Base-by-base conservation (phyloP, 2,329 filamentous ascomycete genomes). In the Fusarium marasasianum region DNA sequence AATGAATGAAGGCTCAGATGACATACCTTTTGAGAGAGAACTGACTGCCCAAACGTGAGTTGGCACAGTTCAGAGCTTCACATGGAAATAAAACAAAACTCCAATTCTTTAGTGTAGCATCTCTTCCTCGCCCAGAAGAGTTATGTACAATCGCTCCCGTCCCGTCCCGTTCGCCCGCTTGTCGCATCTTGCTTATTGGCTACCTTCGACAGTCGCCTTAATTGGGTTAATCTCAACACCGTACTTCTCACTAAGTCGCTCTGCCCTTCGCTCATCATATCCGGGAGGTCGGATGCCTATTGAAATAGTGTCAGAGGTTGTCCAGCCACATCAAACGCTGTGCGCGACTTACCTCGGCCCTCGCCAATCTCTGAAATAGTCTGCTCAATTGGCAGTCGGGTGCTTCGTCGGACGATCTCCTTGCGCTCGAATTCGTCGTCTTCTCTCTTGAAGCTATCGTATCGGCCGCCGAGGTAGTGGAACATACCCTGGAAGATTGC, bases 241-340 rank as follows among this genome's bases (percentile, higher is more conserved):
- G 80, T 98, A 98, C 83, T 91, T 94, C 84, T 94, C 92, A 89
- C 94, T 92, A 82, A 98, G 88, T 78, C 94, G 89, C 85, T 95
- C 87, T 76, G 91, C 90, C 82, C 95, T 91, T 83, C 95, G 89
- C 87, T 97, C 94, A 77, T 94, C 92, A 81, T 96, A 98, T 58
- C 94, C 94, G 22, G 93, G 91, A 45, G 90, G 93, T 77, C 92
- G 88, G 78, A 98, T 94, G 63, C 93, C 95, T 98, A 77, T 13
- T 60, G 37, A 48, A 50, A 37, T 37, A 37, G 22, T 47, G 66
- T 75, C 43, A 67, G 76, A 79, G 57, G 75, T 61, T 60, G 48
- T 11, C 31, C 29, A 8, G 14, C 50, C 50, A 38, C 22, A 22
- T 43, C 29, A 31, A 35, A 50, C 26, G 22, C 13, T 22, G 35